These are phyloP conservation scores for Cnidoscolus chayamansa DNA, from an alignment of 441 rosid genomes.

Conservation along the genomic window DNA sequence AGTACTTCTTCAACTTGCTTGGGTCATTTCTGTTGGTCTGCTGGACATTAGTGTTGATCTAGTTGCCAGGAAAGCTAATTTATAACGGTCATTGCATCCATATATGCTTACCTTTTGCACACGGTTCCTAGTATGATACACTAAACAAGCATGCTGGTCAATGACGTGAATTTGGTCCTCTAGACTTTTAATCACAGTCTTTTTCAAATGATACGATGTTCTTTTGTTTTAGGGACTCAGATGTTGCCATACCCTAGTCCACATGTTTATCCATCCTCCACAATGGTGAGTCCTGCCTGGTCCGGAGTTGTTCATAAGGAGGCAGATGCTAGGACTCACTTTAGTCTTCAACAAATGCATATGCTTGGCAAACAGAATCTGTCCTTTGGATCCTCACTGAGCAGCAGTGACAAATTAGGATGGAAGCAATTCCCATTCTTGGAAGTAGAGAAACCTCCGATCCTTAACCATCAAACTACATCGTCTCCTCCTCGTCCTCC, in stretches of 20 bases:
- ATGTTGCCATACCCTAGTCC: conserved; percentile 47
- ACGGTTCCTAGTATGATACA: background rate
- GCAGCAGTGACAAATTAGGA: conserved; percentile 29
- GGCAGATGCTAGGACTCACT: conserved; percentile 27
- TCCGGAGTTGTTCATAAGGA: conserved; percentile 32
- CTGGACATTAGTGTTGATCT: conserved; percentile 9
- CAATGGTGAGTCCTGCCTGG: conserved; percentile 45
- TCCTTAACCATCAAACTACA: conserved; percentile 27
- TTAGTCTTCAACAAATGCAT: conserved; percentile 36
- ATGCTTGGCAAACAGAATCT: conserved; percentile 33
- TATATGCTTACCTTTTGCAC: background rate
- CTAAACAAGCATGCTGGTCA: background rate
- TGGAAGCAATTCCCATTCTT: conserved; percentile 50
- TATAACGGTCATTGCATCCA: background rate
- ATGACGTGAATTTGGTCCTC: background rate
- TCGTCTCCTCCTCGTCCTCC: background rate
- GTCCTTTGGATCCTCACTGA: conserved; percentile 45
- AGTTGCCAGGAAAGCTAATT: conserved; percentile 13
- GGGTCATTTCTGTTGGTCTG: background rate
- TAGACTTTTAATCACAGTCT: background rate
- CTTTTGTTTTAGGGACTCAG: conserved; percentile 42
- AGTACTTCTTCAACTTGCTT: conserved; percentile 20
- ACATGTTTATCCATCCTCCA: conserved; percentile 51
- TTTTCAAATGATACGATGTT: background rate
- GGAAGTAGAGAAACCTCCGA: conserved; percentile 39